phyloP scores from a whole-genome alignment of 768 basidiomycete species.

The Boletus rubescentipes region DNA sequence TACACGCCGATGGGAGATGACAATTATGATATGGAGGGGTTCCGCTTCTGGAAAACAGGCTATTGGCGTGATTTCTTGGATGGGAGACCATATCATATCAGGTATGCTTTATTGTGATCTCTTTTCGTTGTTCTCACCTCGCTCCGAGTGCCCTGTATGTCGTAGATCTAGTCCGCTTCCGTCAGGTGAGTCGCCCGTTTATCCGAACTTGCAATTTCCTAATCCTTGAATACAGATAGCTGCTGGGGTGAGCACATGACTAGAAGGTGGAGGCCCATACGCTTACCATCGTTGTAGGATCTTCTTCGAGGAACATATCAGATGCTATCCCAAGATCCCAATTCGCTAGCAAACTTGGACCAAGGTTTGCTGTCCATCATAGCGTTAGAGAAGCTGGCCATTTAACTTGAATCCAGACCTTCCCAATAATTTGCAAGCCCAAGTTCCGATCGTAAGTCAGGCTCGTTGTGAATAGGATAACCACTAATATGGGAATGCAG shows the following conservation, averaged over 20 bases:
- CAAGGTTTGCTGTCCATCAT: conserved; percentile 55
- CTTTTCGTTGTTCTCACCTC: conserved; percentile 6
- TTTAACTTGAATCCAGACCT: conserved; percentile 55
- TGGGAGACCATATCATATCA: conserved; percentile 92
- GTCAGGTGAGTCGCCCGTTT: conserved; percentile 55
- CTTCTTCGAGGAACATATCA: conserved; percentile 92
- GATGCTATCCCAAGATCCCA: conserved; percentile 88
- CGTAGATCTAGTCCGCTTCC: conserved; percentile 92
- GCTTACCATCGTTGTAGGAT: conserved; percentile 48
- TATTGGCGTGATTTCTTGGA: conserved; percentile 90
- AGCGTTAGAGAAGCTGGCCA: background rate
- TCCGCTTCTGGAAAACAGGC: conserved; percentile 98
- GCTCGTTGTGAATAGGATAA: background rate
- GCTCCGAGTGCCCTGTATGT: conserved; percentile 86
- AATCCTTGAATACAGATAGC: conserved; percentile 40
- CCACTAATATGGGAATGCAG: conserved; percentile 43
- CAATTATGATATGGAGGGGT: conserved; percentile 93
- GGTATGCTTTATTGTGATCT: conserved; percentile 44
- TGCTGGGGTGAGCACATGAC: conserved; percentile 46
- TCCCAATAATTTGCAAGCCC: conserved; percentile 90
- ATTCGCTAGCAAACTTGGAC: conserved; percentile 91
- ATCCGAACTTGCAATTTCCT: background rate
- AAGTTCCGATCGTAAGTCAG: conserved; percentile 90
- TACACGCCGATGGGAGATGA: conserved; percentile 99
- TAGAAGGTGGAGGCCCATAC: background rate